Conservation (phyloP, 1,139 yeast genomes). For the Yamadazyma diddensiae region DNA sequence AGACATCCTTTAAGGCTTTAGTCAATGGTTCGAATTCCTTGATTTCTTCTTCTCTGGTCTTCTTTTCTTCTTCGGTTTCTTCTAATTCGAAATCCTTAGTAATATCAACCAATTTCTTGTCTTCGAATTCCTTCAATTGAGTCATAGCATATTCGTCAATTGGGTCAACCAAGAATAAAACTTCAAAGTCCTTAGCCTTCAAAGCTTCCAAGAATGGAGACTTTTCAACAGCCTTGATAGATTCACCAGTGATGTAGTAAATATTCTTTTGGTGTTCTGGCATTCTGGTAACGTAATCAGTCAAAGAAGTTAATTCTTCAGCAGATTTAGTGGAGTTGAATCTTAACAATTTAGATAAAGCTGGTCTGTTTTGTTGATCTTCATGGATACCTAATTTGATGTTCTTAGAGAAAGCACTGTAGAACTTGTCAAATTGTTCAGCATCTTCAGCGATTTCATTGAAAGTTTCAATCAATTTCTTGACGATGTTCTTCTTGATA, state of each 20-base stretch:
- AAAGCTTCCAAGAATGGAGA: conserved; percentile 99
- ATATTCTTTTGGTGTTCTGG: conserved; percentile 99
- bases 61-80: conserved; percentile 98
- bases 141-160: conserved; percentile 99
- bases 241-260: conserved; percentile 99
- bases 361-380: conserved; percentile 95
- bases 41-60: conserved; percentile 86
- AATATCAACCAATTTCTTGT: conserved; percentile 97
- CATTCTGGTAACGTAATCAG: conserved; percentile 99
- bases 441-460: conserved; percentile 98
- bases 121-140: conserved; percentile 98
- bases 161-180: conserved; percentile 96
- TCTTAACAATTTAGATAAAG: conserved; percentile 95
- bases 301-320: conserved; percentile 90
- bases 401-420: conserved; percentile 98
- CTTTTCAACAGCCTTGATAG: conserved; percentile 95
- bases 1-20: conserved; percentile 92
- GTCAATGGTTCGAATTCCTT: conserved; percentile 92
- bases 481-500: conserved; percentile 97
- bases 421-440: conserved; percentile 98
- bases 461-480: conserved; percentile 98
- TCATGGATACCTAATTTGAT: conserved; percentile 98
- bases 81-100: conserved; percentile 99
- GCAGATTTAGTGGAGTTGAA: conserved; percentile 94
- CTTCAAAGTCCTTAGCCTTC: conserved; percentile 98